Evolutionary conservation across 345 rosid species (phyloP).

Genomic region (Arabis hirsuta): DNA sequence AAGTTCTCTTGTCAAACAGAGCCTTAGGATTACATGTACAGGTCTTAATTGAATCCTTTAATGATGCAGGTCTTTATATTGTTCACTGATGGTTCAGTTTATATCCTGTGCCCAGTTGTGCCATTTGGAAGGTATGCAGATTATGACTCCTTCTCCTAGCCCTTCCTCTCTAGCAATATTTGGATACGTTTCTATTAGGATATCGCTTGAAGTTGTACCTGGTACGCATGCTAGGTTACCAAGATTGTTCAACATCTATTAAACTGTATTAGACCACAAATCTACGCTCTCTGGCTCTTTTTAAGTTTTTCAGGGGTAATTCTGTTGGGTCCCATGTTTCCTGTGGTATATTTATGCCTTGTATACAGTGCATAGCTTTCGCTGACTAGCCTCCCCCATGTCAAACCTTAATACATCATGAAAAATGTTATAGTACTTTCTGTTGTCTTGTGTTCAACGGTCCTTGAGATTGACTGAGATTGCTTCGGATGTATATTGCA

Average conservation of each 20-base stretch:
- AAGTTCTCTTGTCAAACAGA: slow-evolving; percentile 27
- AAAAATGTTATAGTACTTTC: slow-evolving; percentile 28
- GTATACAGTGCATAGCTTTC: slow-evolving; percentile 9
- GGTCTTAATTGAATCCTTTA: slow-evolving; percentile 19
- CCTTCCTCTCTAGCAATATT: slow-evolving; percentile 3
- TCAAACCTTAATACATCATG: background rate
- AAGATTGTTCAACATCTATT: background rate
- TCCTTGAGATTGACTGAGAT: slow-evolving; percentile 28
- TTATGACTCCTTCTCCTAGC: slow-evolving; percentile 5
- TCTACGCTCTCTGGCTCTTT: slow-evolving; percentile 7
- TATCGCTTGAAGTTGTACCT: slow-evolving; percentile 12
- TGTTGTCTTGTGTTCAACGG: slow-evolving; percentile 6
- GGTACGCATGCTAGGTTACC: background rate
- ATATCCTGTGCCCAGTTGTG: slow-evolving; percentile 85
- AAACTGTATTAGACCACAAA: slow-evolving; percentile 11
- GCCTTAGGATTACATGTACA: slow-evolving; percentile 16
- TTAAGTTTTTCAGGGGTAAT: background rate
- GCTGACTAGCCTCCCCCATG: background rate
- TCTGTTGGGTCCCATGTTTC: slow-evolving; percentile 5
- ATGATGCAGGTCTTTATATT: slow-evolving; percentile 78
- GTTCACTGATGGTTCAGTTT: slow-evolving; percentile 84
- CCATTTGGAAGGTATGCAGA: slow-evolving; percentile 87
- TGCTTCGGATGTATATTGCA: slow-evolving; percentile 38
- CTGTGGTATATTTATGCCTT: background rate
- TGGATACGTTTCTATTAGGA: slow-evolving; percentile 26